Conservation (phyloP, 23 red algal genomes). For the Gracilaria domingensis region DNA sequence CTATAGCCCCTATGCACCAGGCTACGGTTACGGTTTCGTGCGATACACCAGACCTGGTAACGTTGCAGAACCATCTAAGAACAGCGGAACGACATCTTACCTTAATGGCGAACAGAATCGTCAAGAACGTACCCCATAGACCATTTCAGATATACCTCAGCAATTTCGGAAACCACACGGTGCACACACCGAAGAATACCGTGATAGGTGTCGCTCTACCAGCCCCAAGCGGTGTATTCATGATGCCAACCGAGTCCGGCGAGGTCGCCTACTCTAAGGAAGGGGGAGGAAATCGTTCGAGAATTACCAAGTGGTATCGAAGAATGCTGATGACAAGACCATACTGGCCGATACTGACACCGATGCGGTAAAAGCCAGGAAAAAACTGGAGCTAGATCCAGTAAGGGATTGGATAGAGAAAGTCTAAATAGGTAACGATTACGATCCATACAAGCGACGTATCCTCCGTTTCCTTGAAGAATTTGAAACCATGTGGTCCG, state of each 20-base stretch:
- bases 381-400: background rate
- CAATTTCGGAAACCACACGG: background rate
- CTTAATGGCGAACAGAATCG: constrained; percentile 16
- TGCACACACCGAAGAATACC: constrained; percentile 8
- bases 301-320: too few species aligned
- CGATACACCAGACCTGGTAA: background rate
- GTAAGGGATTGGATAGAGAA: too few species aligned
- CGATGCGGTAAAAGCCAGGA: background rate
- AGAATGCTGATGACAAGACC: too few species aligned
- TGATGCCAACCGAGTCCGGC: too few species aligned
- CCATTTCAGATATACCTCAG: background rate
- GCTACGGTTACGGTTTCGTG: background rate
- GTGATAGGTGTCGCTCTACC: background rate
- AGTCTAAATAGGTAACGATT: too few species aligned
- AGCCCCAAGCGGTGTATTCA: background rate
- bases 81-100: background rate
- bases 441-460: too few species aligned
- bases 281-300: too few species aligned
- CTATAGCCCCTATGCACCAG: constrained; percentile 22
- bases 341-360: too few species aligned
- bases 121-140: background rate
- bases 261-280: too few species aligned
- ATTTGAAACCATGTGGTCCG: background rate
- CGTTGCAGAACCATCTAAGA: constrained; percentile 20
- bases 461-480: too few species aligned